These are phyloP conservation scores for Lasiodiplodia citricola DNA, from an alignment of 2,329 filamentous ascomycete genomes.

Conservation along the genomic window DNA sequence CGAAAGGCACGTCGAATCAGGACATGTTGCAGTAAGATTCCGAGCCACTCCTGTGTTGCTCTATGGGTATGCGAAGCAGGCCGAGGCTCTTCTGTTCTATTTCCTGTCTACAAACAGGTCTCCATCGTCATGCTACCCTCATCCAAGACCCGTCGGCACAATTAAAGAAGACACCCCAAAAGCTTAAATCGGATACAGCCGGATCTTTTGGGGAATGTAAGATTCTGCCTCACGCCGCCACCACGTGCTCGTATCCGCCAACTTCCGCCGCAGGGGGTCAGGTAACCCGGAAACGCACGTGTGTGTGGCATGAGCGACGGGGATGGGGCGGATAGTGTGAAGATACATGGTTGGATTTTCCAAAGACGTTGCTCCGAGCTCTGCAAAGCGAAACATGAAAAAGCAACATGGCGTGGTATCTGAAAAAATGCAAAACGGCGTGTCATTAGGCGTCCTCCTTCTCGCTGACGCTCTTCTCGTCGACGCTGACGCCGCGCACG, in stretches of 20 bases:
- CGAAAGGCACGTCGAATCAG: not conserved
- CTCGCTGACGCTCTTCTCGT: constrained; percentile 27
- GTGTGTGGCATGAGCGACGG: constrained; percentile 2
- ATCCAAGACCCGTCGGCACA: not conserved
- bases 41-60: not conserved
- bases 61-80: not conserved
- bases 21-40: not conserved
- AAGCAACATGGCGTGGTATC: constrained; percentile 23
- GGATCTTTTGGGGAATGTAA: not conserved
- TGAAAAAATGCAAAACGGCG: constrained; percentile 16
- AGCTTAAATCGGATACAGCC: constrained; percentile 8
- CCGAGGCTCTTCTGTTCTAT: constrained; percentile 4
- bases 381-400: constrained; percentile 10
- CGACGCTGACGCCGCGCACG: constrained; percentile 18
- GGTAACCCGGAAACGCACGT: constrained; percentile 15
- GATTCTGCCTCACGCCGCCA: constrained; percentile 8
- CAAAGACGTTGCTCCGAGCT: constrained; percentile 2
- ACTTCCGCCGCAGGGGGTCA: constrained; percentile 17
- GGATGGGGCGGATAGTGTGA: not conserved
- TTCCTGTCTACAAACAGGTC: constrained; percentile 16
- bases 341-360: constrained; percentile 18
- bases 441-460: constrained; percentile 25
- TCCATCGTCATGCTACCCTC: constrained; percentile 4
- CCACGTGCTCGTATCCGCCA: constrained; percentile 11
- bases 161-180: not conserved